Percentiles rank a stretch among this genome's conserved stretches.
phyloP scores from a whole-genome alignment of 169 alveolate species.

The Hammondia hammondi region DNA sequence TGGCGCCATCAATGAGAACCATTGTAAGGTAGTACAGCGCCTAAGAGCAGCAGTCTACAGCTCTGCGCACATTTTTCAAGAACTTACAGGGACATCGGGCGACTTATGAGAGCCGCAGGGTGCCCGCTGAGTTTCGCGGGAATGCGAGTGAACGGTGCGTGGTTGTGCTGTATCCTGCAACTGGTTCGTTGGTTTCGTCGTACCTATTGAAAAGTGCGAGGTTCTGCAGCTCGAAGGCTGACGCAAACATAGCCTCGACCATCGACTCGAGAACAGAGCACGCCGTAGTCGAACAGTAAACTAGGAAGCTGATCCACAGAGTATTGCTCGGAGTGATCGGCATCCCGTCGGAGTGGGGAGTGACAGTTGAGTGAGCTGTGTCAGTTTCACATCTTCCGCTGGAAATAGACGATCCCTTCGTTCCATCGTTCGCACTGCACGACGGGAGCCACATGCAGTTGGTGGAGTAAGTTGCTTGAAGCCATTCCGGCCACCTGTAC shows the following conservation, averaged over 20 bases:
- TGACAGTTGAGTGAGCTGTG: background rate
- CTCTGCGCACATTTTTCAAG: too few species aligned
- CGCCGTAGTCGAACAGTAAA: background rate
- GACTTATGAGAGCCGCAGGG: too few species aligned
- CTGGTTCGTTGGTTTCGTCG: background rate
- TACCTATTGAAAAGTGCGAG: background rate
- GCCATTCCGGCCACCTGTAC: conserved; percentile 25
- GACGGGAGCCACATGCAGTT: background rate
- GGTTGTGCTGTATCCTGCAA: too few species aligned
- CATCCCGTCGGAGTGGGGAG: conserved; percentile 10
- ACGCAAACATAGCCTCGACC: conserved; percentile 13
- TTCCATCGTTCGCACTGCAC: too few species aligned
- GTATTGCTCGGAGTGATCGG: conserved; percentile 42
- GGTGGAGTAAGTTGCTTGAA: background rate
- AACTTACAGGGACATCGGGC: too few species aligned
- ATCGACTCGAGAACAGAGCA: background rate
- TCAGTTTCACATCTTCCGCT: too few species aligned
- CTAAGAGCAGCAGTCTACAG: too few species aligned
- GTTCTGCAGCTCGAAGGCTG: conserved; percentile 37
- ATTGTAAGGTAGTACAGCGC: too few species aligned
- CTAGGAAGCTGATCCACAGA: conserved; percentile 36
- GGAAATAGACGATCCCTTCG: too few species aligned
- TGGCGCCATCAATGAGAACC: too few species aligned
- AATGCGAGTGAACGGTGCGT: too few species aligned
- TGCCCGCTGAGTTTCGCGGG: too few species aligned